Evolutionary conservation across 164 flowering plant species (phyloP).

Genomic region (Vitis labrusca): DNA sequence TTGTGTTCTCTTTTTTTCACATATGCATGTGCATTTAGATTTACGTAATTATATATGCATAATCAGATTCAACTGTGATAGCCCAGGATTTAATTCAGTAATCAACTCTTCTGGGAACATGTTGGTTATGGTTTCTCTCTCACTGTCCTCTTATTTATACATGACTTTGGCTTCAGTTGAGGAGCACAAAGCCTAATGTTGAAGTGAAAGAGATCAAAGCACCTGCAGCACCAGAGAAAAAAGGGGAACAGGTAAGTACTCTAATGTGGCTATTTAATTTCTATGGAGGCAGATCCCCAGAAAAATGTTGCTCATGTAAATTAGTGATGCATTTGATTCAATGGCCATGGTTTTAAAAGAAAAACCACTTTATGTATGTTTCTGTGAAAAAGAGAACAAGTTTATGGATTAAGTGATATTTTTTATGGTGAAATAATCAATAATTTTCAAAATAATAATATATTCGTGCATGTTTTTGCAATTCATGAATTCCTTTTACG

Average conservation of each 20-base stretch:
- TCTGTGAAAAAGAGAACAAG: too few species aligned
- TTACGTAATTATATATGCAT: too few species aligned
- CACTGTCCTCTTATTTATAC: too few species aligned
- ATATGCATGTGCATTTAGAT: too few species aligned
- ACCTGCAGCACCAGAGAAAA: not conserved
- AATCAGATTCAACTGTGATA: too few species aligned
- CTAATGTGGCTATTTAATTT: not conserved
- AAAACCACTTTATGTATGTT: not conserved
- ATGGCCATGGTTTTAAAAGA: not conserved
- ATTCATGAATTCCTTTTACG: not conserved
- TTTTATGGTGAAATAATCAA: too few species aligned
- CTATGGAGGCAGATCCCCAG: too few species aligned
- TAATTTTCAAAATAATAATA: too few species aligned
- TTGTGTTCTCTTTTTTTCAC: too few species aligned
- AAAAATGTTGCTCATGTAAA: too few species aligned
- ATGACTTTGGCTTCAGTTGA: not conserved
- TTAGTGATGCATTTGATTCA: not conserved
- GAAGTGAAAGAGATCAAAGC: slow-evolving; percentile 5
- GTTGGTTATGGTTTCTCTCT: too few species aligned
- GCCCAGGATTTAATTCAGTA: not conserved
- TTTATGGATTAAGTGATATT: not conserved
- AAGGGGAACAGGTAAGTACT: not conserved
- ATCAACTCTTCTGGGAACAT: not conserved
- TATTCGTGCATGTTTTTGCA: too few species aligned
- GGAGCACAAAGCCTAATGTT: not conserved